phyloP scores from a whole-genome alignment of 176 grass and related monocot species.

The Aegilops bicornis region DNA sequence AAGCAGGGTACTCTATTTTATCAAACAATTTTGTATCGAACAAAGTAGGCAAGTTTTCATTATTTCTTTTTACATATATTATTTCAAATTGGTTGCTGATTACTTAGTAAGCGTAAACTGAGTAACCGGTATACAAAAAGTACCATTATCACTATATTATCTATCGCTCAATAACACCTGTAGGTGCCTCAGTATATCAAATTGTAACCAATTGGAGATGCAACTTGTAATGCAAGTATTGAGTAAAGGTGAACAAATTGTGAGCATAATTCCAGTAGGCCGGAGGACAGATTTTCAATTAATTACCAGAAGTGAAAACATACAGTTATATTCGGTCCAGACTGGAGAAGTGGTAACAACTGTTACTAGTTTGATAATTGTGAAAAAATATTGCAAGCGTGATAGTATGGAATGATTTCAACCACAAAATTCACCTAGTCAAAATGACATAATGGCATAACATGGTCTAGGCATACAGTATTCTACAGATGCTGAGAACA shows the following conservation, averaged over 20 bases:
- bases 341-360: neutral
- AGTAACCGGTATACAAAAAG: neutral
- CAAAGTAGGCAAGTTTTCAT: neutral
- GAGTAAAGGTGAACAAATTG: neutral
- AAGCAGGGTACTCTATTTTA: neutral
- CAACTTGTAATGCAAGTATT: neutral
- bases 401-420: neutral
- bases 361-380: neutral
- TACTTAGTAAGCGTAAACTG: slow-evolving; percentile 9
- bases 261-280: slow-evolving; percentile 4
- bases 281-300: neutral
- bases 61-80: neutral
- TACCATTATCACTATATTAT: neutral
- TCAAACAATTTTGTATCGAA: neutral
- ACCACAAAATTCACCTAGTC: neutral
- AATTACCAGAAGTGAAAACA: slow-evolving; percentile 3
- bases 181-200: neutral
- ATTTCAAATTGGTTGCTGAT: slow-evolving; percentile 3
- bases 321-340: neutral
- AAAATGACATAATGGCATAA: neutral
- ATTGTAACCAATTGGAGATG: neutral
- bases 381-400: slow-evolving; percentile 13
- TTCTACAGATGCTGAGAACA: neutral
- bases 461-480: neutral
- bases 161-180: neutral